Percentiles rank a stretch among this genome's conserved stretches.
Evolutionary conservation across 1,284 basidiomycete species (phyloP).

Genomic region (Ganoderma resinaceum): DNA sequence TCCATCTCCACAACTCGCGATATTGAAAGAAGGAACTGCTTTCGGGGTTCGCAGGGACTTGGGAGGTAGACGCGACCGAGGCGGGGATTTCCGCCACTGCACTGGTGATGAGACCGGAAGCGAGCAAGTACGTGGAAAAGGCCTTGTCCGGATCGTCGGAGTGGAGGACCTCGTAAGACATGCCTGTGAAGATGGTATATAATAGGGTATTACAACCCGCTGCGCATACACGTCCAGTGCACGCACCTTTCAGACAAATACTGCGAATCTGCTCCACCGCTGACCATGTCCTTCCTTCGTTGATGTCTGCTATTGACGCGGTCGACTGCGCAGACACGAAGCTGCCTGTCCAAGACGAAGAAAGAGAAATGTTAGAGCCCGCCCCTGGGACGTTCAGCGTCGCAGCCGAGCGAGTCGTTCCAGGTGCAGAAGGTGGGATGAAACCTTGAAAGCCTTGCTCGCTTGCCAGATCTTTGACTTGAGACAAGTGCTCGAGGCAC

Average conservation of each 20-base stretch:
- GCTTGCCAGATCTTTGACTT: constrained; percentile 61
- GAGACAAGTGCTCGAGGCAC: constrained; percentile 65
- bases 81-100: constrained; percentile 58
- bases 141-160: constrained; percentile 55
- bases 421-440: constrained; percentile 52
- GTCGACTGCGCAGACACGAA: constrained; percentile 50
- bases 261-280: constrained; percentile 69
- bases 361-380: constrained; percentile 48
- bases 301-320: constrained; percentile 54
- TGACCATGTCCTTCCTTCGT: constrained; percentile 71
- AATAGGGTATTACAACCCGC: neutral
- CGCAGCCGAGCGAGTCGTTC: constrained; percentile 51
- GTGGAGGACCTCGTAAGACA: constrained; percentile 58
- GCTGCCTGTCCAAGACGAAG: constrained; percentile 55
- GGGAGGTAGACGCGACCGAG: constrained; percentile 39
- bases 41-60: constrained; percentile 45
- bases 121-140: constrained; percentile 60
- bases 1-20: constrained; percentile 83
- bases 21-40: constrained; percentile 63
- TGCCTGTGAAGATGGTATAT: constrained; percentile 45
- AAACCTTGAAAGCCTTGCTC: constrained; percentile 58
- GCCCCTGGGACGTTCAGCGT: constrained; percentile 46
- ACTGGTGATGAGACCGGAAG: constrained; percentile 58
- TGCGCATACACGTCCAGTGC: neutral
- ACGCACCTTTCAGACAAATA: constrained; percentile 72